These are phyloP conservation scores for Pseudocercospora vitis DNA, from an alignment of 2,329 filamentous ascomycete genomes.

Conservation along the genomic window DNA sequence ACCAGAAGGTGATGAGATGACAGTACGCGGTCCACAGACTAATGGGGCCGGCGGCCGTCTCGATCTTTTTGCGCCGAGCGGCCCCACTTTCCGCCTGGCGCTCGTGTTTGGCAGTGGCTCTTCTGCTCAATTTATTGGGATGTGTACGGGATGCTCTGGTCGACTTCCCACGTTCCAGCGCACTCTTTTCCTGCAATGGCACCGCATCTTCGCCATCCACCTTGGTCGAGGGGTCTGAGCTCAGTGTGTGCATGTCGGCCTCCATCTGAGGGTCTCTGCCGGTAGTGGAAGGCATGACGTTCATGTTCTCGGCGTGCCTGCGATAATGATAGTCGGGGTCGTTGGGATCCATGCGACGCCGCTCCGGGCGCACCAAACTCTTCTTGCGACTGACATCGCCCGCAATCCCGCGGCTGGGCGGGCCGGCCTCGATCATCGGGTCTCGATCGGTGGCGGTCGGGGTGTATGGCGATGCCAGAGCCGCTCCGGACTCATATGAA, in stretches of 20 bases:
- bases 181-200: constrained; percentile 39
- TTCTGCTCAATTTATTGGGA: constrained; percentile 52
- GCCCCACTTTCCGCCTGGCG: constrained; percentile 58
- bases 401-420: constrained; percentile 43
- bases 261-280: constrained; percentile 88
- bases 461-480: constrained; percentile 49
- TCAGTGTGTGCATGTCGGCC: constrained; percentile 53
- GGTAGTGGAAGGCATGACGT: constrained; percentile 83
- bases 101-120: constrained; percentile 64
- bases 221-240: constrained; percentile 53
- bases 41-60: constrained; percentile 69
- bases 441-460: constrained; percentile 49
- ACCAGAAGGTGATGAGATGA: constrained; percentile 91
- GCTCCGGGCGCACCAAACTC: constrained; percentile 85
- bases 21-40: constrained; percentile 97
- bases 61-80: constrained; percentile 53
- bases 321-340: constrained; percentile 96
- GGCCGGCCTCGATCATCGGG: constrained; percentile 49
- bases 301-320: constrained; percentile 92
- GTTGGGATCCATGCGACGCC: constrained; percentile 77
- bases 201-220: constrained; percentile 30
- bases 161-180: constrained; percentile 22
- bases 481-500: constrained; percentile 39
- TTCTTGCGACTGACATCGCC: constrained; percentile 68
- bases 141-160: constrained; percentile 38